Evolutionary conservation across 345 rosid genomes (phyloP).

Genomic region (Lepidium didymum): DNA sequence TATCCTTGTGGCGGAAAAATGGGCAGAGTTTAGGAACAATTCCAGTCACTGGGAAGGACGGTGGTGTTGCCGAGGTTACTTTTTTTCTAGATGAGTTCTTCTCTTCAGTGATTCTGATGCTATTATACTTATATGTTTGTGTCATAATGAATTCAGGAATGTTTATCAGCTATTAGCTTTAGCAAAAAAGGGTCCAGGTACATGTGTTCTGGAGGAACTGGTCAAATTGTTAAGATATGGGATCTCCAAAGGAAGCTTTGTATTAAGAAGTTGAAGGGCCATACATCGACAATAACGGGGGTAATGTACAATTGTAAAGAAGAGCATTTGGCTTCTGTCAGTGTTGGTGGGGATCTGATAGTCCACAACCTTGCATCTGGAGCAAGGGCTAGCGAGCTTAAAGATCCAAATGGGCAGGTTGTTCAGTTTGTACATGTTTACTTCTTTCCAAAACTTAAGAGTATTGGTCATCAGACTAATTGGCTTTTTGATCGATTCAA

Average conservation of each 20-base stretch:
- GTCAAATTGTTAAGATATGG: constrained; percentile 92
- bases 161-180: constrained; percentile 73
- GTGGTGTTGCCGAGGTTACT: constrained; percentile 70
- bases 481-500: constrained; percentile 46
- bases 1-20: constrained; percentile 76
- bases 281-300: constrained; percentile 71
- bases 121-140: background rate
- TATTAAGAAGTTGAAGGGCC: constrained; percentile 92
- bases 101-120: background rate
- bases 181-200: constrained; percentile 87
- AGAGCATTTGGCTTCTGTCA: constrained; percentile 92
- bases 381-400: constrained; percentile 77
- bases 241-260: constrained; percentile 92
- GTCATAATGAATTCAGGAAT: constrained; percentile 49
- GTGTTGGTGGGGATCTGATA: constrained; percentile 81
- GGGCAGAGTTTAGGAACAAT: constrained; percentile 79
- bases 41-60: constrained; percentile 66
- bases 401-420: constrained; percentile 95
- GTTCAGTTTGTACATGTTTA: constrained; percentile 34
- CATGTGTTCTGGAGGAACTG: constrained; percentile 91
- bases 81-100: background rate
- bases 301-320: constrained; percentile 96
- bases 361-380: constrained; percentile 96
- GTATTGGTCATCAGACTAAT: constrained; percentile 16
- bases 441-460: background rate